A percentile compares a stretch with the other conserved stretches of the same genome.
phyloP scores from a whole-genome alignment of 2,329 filamentous ascomycete species.

The Botryosphaeria dothidea region DNA sequence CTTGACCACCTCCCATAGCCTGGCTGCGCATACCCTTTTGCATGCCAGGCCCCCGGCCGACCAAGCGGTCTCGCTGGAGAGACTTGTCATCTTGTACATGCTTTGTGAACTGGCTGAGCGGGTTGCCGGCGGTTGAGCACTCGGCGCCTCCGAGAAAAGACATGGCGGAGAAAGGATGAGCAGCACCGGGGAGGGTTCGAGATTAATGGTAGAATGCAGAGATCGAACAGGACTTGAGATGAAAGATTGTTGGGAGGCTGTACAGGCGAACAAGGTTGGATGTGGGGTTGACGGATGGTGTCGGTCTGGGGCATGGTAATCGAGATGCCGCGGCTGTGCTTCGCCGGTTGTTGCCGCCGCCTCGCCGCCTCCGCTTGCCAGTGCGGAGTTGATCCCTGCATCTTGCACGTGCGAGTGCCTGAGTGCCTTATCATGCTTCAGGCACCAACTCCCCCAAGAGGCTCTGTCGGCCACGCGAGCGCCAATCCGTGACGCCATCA shows the following conservation, averaged over 20 bases:
- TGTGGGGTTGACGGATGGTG: slow-evolving; percentile 3
- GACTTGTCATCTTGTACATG: slow-evolving; percentile 96
- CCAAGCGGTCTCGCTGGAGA: slow-evolving; percentile 84
- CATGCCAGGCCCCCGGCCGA: slow-evolving; percentile 70
- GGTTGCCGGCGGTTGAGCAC: slow-evolving; percentile 94
- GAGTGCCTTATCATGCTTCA: no score
- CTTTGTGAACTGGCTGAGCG: slow-evolving; percentile 95
- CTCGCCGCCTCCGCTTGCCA: slow-evolving; percentile 7
- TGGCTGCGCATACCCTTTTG: slow-evolving; percentile 77
- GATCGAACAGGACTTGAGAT: no score
- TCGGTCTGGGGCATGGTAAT: slow-evolving; percentile 7
- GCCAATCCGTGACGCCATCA: not conserved
- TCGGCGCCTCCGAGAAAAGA: slow-evolving; percentile 95
- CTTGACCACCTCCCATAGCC: slow-evolving; percentile 68
- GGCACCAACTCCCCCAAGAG: no score
- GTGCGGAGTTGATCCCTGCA: not conserved
- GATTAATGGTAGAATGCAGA: not conserved
- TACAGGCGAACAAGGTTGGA: not conserved
- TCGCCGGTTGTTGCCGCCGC: not conserved
- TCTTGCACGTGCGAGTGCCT: not conserved
- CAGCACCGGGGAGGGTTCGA: not conserved
- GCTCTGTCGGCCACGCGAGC: not conserved
- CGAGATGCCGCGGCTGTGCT: slow-evolving; percentile 14
- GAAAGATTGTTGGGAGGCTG: not conserved
- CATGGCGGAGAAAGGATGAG: slow-evolving; percentile 57